Conservation (phyloP, 176 grass and related monocot genomes). For the Rhynchospora pubera region DNA sequence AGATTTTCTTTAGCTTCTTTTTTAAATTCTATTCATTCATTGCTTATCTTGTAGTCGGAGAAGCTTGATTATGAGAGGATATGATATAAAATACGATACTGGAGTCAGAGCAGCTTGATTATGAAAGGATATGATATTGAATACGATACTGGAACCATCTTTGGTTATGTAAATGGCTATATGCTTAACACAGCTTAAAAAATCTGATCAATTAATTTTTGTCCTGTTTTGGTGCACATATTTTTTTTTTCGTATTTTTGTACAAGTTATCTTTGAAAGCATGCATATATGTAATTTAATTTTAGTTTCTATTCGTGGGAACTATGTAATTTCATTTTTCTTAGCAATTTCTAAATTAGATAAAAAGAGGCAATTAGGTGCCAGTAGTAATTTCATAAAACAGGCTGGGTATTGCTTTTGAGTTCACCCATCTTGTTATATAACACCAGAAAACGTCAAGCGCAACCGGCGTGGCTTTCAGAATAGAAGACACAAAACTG, state of each 20-base stretch:
- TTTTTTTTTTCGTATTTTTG: neutral
- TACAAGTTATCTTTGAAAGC: neutral
- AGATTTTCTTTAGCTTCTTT: neutral
- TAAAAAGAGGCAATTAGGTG: neutral
- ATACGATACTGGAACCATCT: neutral
- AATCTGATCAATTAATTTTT: neutral
- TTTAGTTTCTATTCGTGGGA: neutral
- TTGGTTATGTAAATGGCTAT: neutral
- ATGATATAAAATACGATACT: conserved; percentile 5
- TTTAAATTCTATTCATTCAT: neutral
- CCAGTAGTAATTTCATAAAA: neutral
- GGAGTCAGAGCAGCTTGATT: conserved; percentile 1
- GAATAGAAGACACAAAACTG: neutral
- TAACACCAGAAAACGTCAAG: neutral
- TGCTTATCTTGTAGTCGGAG: conserved; percentile 29
- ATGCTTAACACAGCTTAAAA: neutral
- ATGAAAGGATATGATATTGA: conserved; percentile 39
- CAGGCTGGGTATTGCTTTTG: neutral
- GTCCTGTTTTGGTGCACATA: neutral
- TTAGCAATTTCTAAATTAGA: neutral
- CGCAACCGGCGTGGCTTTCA: neutral
- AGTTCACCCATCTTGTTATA: neutral
- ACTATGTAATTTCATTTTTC: neutral
- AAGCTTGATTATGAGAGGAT: conserved; percentile 49
- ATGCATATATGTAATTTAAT: neutral